These are phyloP conservation scores for Sporothrix brunneoviolacea DNA, from an alignment of 2,329 filamentous ascomycete species.

Conservation along the genomic window DNA sequence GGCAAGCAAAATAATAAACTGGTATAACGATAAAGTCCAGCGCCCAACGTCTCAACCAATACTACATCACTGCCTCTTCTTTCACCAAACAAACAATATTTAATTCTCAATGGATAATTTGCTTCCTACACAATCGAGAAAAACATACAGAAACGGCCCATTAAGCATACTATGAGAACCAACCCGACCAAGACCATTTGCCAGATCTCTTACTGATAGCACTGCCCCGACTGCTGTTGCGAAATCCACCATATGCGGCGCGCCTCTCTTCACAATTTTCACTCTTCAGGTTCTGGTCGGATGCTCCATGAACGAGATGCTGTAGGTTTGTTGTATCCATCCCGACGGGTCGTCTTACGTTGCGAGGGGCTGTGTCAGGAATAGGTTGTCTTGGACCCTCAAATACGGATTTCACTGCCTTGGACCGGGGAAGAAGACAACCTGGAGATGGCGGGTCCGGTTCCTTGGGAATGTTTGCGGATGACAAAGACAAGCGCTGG, in stretches of 20 bases:
- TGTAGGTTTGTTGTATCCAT: constrained; percentile 18
- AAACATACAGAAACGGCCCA: not conserved
- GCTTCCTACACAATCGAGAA: not conserved
- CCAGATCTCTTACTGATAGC: constrained; percentile 17
- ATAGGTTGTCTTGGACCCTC: constrained; percentile 8
- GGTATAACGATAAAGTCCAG: not conserved
- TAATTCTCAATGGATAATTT: too few species aligned
- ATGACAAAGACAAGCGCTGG: constrained; percentile 5
- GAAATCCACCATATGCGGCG: not conserved
- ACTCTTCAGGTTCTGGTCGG: constrained; percentile 8
- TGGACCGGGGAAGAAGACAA: constrained; percentile 12
- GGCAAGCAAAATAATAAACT: not conserved
- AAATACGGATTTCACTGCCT: not conserved
- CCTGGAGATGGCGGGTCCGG: constrained; percentile 8
- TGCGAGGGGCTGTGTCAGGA: constrained; percentile 8
- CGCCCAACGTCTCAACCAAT: too few species aligned
- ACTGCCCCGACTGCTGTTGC: constrained; percentile 17
- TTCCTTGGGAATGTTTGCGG: not conserved
- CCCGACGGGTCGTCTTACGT: constrained; percentile 12
- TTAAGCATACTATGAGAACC: constrained; percentile 15
- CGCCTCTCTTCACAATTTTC: constrained; percentile 8
- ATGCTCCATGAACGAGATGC: constrained; percentile 1
- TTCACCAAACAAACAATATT: not conserved
- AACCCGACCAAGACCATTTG: constrained; percentile 21
- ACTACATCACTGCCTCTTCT: too few species aligned